Evolutionary conservation across 345 rosid species (phyloP), one percentile per base, ranked within the genome.

Genomic region (Limnanthes douglasii): DNA sequence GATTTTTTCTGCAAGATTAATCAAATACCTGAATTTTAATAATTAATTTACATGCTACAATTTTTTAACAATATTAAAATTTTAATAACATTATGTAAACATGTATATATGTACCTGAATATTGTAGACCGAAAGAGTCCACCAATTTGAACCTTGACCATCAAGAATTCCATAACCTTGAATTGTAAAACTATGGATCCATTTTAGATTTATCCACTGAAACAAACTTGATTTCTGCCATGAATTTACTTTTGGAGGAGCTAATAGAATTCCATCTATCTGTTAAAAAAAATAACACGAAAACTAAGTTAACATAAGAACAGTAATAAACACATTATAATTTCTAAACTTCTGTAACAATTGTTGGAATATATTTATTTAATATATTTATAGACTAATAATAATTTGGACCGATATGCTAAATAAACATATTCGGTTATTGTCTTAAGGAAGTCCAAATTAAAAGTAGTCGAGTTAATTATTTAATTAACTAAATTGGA

Each of bases 181-280:
- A 48, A 86, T 61, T 27, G 85, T 63, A 59, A 75, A 65, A 25
- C 70, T 65, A 31, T 62, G 58, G 10, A 82, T 46, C 88, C 93
- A 82, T 71, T 82, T 78, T 53, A 86, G 75, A 53, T 81, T 78
- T 14, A 86, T 47, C 97, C 97, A 78, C 18, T 78, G 94, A 56
- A 65, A 78, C 59, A 71, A 55, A 34, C 73, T 66, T 16, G 75
- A 62, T 50, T 69, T 70, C 30, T 76, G 57, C 94, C 97, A 78
- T 16, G 78, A 59, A 28, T 77, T 64, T 23, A 70, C 61, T 28
- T 59, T 54, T 19, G 61, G 63, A 10, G 86, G 93, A 41, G 93
- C 92, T 31, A 68, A 46, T 12, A 86, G 42, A 33, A 36, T 68
- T 51, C 97, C 97, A 52, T 86, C 81, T 25, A 86, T 56, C 73